A percentile compares a stretch with the other conserved stretches of the same genome.
Evolutionary conservation across 495 filamentous ascomycete genomes (phyloP).

Genomic region (Hyaloscypha hepaticicola): DNA sequence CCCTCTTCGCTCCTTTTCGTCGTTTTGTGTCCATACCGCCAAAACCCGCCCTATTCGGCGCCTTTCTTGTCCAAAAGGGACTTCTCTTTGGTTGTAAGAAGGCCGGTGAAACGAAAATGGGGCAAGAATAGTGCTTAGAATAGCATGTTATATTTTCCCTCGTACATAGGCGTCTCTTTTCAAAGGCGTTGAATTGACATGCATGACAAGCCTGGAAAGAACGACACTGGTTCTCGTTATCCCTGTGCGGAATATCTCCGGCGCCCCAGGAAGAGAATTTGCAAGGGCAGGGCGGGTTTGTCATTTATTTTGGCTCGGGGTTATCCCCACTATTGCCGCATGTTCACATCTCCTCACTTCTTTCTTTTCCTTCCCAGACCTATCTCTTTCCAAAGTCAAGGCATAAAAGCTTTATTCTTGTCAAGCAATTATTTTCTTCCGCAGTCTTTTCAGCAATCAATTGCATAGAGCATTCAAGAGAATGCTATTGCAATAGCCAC

Average conservation of each 20-base stretch:
- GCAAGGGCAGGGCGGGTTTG: background rate
- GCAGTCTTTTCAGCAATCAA: background rate
- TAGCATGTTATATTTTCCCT: background rate
- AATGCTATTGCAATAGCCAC: background rate
- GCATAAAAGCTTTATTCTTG: background rate
- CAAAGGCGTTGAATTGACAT: background rate
- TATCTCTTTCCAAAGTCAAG: background rate
- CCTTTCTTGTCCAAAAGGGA: background rate
- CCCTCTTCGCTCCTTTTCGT: background rate
- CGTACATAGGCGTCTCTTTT: background rate
- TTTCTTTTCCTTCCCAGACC: background rate
- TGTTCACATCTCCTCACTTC: background rate
- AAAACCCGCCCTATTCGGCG: background rate
- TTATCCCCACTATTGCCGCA: constrained; percentile 2
- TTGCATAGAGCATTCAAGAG: background rate
- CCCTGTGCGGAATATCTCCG: background rate
- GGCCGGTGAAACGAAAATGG: background rate
- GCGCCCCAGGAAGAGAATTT: background rate
- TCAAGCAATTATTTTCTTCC: background rate
- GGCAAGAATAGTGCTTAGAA: background rate
- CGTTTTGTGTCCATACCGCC: background rate
- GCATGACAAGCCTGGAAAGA: background rate
- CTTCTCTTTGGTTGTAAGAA: background rate
- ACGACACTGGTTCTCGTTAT: background rate
- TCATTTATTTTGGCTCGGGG: constrained; percentile 1